Evolutionary conservation across 495 filamentous ascomycete species (phyloP).

Genomic region (Cercophora samala): DNA sequence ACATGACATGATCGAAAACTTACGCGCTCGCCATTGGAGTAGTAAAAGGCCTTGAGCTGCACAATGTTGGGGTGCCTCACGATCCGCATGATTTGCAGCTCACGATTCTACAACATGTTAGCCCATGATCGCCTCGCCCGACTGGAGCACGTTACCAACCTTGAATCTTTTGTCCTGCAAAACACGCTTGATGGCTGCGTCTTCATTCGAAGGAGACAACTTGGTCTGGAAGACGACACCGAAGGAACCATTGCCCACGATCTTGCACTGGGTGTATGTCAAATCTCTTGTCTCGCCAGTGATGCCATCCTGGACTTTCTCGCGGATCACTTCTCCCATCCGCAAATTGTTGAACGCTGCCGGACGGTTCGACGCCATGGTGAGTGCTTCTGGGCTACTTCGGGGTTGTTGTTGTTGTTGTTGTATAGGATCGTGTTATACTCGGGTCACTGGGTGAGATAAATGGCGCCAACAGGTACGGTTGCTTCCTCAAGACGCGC

Average conservation of each 20-base stretch:
- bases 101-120: slow-evolving; percentile 74
- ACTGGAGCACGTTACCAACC: slow-evolving; percentile 47
- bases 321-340: slow-evolving; percentile 85
- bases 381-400: slow-evolving; percentile 28
- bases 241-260: slow-evolving; percentile 99
- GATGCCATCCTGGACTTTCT: slow-evolving; percentile 97
- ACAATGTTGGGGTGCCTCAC: slow-evolving; percentile 98
- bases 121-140: slow-evolving; percentile 14
- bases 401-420: slow-evolving; percentile 35
- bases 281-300: slow-evolving; percentile 95
- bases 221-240: slow-evolving; percentile 99
- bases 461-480: not conserved
- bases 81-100: slow-evolving; percentile 99
- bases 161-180: slow-evolving; percentile 99
- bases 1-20: slow-evolving; percentile 29
- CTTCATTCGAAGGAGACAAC: slow-evolving; percentile 91
- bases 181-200: slow-evolving; percentile 97
- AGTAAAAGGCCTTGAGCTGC: slow-evolving; percentile 98
- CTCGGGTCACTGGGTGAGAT: not conserved
- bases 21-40: slow-evolving; percentile 97
- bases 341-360: slow-evolving; percentile 52
- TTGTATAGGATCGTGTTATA: not conserved
- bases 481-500: not conserved
- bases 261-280: slow-evolving; percentile 99
- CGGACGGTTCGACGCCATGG: slow-evolving; percentile 51